Base-by-base conservation (phyloP, 345 rosid genomes). In the Jatropha curcas region DNA sequence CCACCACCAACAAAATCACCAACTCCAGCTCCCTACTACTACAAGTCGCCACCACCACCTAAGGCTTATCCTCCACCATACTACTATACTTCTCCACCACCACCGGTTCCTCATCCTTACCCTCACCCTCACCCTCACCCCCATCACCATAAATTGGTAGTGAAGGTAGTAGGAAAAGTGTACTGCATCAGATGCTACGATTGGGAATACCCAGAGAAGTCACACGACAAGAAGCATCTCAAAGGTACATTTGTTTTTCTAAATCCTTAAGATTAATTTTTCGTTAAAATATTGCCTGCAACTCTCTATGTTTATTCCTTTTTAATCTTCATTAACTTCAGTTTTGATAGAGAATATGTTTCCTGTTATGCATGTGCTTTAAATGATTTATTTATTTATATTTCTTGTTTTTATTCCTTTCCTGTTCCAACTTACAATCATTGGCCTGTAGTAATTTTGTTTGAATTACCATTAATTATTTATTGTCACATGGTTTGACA, bases 121-220 rank as follows among this genome's bases (percentile, higher is more conserved):
- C 57, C 69, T 37, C 45, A 68, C 51, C 70, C 78, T 39, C 62
- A 51, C 48, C 78, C 52, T 28, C 68, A 52, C 37, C 78, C 52
- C 61, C 52, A 67, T 25, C 77, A 52, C 43, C 77, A 72, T 20
- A 43, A 77, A 31, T 39, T 78, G 34, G 50, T 71, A 0, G 67
- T 78, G 5, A 81, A 81, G 75, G 84, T 81, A 11, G 84, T 81
- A 19, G 84, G 84, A 7, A 78, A 81, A 62, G 84, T 81, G 30
- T 81, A 81, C 31, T 77, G 80, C 56, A 71, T 67, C 20, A 60
- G 64, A 34, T 77, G 80, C 2, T 77, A 77, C 28, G 76, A 67
- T 3, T 71, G 73, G 76, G 13, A 4, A 2, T 66, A 72, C 34
- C 76, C 80, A 16, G 1, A 11, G 12, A 71, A 77, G 57, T 81